These are phyloP conservation scores for Melampsora americana DNA, from an alignment of 1,284 basidiomycete species.

Conservation along the genomic window DNA sequence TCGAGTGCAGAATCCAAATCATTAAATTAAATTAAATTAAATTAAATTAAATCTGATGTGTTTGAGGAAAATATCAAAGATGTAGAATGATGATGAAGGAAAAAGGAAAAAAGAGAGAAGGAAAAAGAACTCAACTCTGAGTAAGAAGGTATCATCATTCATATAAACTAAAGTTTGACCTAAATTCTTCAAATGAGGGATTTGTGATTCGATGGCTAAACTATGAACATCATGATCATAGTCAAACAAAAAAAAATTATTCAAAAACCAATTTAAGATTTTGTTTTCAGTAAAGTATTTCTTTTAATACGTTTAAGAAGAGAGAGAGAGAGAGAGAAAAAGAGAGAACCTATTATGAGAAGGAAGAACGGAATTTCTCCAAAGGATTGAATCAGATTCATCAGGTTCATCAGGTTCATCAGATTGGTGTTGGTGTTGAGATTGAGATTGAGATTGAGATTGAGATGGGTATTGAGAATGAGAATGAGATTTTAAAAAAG, in stretches of 20 bases:
- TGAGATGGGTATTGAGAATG: too few species aligned
- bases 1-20: too few species aligned
- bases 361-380: neutral
- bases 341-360: conserved; percentile 17
- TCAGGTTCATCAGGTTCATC: too few species aligned
- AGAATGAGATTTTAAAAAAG: too few species aligned
- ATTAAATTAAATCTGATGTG: neutral
- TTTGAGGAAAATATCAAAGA: neutral
- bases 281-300: neutral
- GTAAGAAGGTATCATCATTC: conserved; percentile 40
- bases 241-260: neutral
- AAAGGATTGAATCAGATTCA: neutral
- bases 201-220: conserved; percentile 36
- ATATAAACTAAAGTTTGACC: conserved; percentile 23
- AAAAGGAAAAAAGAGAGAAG: neutral
- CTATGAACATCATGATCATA: too few species aligned
- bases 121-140: conserved; percentile 6
- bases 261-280: neutral
- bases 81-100: neutral
- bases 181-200: conserved; percentile 17
- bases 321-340: neutral
- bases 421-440: too few species aligned
- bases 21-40: too few species aligned
- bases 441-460: too few species aligned
- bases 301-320: neutral